Evolutionary conservation across 345 rosid genomes (phyloP).

Genomic region (Bretschneidera sinensis): DNA sequence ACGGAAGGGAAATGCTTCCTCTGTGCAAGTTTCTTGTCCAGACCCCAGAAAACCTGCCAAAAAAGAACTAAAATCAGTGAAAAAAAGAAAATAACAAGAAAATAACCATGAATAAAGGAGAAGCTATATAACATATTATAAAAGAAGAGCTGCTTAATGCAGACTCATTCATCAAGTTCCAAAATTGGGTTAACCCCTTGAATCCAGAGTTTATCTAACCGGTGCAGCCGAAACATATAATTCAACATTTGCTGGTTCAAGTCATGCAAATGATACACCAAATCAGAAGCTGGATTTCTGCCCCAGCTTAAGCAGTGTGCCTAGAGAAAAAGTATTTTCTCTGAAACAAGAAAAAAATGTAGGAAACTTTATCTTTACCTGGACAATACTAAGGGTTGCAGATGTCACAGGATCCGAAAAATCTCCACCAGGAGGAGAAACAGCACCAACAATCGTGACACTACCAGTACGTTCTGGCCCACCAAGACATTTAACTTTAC

Average conservation of each 20-base stretch:
- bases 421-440: constrained; percentile 99
- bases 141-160: not conserved
- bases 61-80: constrained; percentile 8
- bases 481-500: constrained; percentile 98
- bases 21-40: constrained; percentile 99
- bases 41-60: constrained; percentile 98
- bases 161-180: not conserved
- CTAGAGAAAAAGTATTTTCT: not conserved
- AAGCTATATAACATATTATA: not conserved
- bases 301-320: too few species aligned
- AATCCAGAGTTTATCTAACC: not conserved
- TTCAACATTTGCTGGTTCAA: not conserved
- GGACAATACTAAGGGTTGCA: constrained; percentile 99
- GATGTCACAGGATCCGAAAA: constrained; percentile 99
- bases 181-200: not conserved
- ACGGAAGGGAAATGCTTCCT: constrained; percentile 99
- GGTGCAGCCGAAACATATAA: not conserved
- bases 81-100: not conserved
- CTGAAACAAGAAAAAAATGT: constrained; percentile 1
- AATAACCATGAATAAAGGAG: not conserved
- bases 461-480: constrained; percentile 97
- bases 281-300: not conserved
- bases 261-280: not conserved
- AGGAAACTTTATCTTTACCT: constrained; percentile 46
- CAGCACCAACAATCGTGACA: constrained; percentile 99